phyloP scores from a whole-genome alignment of 2,329 filamentous ascomycete species.

The Coniochaeta ligniaria region DNA sequence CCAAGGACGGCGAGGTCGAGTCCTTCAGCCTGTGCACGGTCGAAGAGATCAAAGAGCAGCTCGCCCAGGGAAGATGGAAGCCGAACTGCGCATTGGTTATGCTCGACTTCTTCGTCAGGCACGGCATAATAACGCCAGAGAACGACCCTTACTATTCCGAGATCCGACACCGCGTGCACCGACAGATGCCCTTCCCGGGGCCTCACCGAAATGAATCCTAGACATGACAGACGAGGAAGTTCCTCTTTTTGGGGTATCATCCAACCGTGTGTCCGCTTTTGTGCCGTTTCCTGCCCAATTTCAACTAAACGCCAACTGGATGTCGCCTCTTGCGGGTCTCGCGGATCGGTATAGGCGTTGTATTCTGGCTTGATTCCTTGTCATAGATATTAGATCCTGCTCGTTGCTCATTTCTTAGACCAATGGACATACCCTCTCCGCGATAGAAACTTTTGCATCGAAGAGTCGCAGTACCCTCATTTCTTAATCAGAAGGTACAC shows the following conservation, averaged over 20 bases:
- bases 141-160: conserved; percentile 74
- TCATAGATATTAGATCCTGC: conserved; percentile 1
- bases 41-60: conserved; percentile 63
- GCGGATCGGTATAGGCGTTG: background rate
- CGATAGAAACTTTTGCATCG: background rate
- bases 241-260: conserved; percentile 11
- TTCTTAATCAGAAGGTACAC: conserved; percentile 94
- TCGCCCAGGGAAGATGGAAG: conserved; percentile 76
- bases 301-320: background rate
- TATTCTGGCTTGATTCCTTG: background rate
- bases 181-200: conserved; percentile 73
- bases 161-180: conserved; percentile 69
- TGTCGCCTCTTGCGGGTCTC: background rate
- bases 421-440: background rate
- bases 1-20: conserved; percentile 85
- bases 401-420: background rate
- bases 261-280: conserved; percentile 1
- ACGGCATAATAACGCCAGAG: conserved; percentile 69
- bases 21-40: conserved; percentile 73
- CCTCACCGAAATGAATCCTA: conserved; percentile 34
- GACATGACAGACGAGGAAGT: background rate
- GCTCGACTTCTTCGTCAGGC: conserved; percentile 84
- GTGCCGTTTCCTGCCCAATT: conserved; percentile 7
- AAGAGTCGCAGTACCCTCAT: conserved; percentile 31
- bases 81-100: conserved; percentile 82